Evolutionary conservation across 495 filamentous ascomycete genomes (phyloP).

Genomic region (Talaromyces ruber): DNA sequence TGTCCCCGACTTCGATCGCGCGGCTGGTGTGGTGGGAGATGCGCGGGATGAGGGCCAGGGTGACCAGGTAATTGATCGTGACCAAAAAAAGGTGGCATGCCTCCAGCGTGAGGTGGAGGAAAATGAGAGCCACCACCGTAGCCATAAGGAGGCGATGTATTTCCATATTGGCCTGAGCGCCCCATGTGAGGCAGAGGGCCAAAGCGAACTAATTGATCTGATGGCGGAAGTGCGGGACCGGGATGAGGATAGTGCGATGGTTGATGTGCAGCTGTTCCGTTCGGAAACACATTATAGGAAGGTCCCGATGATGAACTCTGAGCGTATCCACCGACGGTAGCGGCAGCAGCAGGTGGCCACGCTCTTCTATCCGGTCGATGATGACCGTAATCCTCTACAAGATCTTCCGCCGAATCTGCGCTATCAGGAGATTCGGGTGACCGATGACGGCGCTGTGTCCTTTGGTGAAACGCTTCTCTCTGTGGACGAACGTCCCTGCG

Average conservation of each 20-base stretch:
- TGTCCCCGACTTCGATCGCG: conserved; percentile 23
- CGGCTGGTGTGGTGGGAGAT: conserved; percentile 17
- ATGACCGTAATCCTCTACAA: conserved; percentile 24
- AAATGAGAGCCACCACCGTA: conserved; percentile 21
- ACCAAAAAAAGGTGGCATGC: conserved; percentile 27
- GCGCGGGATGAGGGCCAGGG: conserved; percentile 11
- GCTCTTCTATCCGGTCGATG: conserved; percentile 24
- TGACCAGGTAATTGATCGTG: conserved; percentile 21
- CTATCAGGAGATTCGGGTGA: conserved; percentile 46
- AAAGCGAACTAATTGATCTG: conserved; percentile 33
- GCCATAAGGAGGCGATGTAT: conserved; percentile 22
- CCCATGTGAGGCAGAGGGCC: conserved; percentile 27
- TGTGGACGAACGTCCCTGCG: conserved; percentile 33
- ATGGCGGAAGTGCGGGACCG: conserved; percentile 19
- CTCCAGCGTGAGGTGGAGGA: conserved; percentile 21
- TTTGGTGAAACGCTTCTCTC: conserved; percentile 26
- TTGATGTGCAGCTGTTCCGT: conserved; percentile 11
- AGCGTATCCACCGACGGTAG: conserved; percentile 30
- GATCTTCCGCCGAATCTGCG: conserved; percentile 46
- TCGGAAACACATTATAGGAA: conserved; percentile 27
- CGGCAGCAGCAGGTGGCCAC: conserved; percentile 27
- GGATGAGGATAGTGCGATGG: conserved; percentile 12
- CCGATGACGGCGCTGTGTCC: conserved; percentile 34
- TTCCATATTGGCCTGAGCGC: conserved; percentile 24
- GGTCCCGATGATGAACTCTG: conserved; percentile 38